These are phyloP conservation scores for Fusarium newnesense DNA, from an alignment of 2,329 filamentous ascomycete species.

Conservation along the genomic window DNA sequence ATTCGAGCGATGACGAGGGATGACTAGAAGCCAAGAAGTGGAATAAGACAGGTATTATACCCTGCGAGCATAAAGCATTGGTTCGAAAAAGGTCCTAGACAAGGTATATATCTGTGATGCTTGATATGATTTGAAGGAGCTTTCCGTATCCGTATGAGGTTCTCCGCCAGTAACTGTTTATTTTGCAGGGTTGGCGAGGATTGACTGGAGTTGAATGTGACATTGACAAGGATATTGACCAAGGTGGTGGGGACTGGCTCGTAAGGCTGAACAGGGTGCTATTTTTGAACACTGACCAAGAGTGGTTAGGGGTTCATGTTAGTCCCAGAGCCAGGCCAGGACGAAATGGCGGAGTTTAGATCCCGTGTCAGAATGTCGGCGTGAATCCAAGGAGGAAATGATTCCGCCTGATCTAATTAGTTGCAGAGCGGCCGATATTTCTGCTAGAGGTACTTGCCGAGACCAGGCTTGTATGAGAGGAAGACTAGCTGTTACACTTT, in stretches of 20 bases:
- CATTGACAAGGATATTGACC: constrained; percentile 31
- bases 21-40: not conserved
- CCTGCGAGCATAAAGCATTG: not conserved
- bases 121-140: constrained; percentile 14
- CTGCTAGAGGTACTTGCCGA: constrained; percentile 34
- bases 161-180: constrained; percentile 10
- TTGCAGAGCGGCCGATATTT: constrained; percentile 14
- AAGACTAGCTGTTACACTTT: constrained; percentile 1
- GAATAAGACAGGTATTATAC: constrained; percentile 16
- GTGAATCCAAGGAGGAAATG: constrained; percentile 19
- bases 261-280: constrained; percentile 45
- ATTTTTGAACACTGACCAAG: constrained; percentile 25
- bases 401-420: not conserved
- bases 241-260: constrained; percentile 35
- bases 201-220: constrained; percentile 6
- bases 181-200: constrained; percentile 11
- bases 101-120: not conserved
- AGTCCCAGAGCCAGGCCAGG: constrained; percentile 5
- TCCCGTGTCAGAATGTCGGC: constrained; percentile 12
- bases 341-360: constrained; percentile 24
- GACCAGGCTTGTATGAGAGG: constrained; percentile 10
- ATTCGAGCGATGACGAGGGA: constrained; percentile 8
- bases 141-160: constrained; percentile 19
- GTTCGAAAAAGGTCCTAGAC: not conserved
- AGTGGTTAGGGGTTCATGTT: constrained; percentile 9